A percentile compares a stretch with the other conserved stretches of the same genome.
phyloP scores from a whole-genome alignment of 164 flowering plant species.

The Tetrastigma voinierianum region DNA sequence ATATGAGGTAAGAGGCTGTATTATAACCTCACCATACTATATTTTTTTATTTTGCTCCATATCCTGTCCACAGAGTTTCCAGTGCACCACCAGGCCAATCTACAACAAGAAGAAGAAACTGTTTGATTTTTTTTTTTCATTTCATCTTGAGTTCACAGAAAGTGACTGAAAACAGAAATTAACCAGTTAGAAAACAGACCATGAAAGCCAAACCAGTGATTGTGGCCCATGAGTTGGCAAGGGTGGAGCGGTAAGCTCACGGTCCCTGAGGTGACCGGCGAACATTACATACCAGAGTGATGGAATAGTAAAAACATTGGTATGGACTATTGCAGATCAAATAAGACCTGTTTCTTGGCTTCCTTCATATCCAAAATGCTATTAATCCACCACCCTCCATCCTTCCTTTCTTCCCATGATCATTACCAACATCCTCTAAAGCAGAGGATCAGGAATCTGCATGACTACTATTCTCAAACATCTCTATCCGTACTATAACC shows the following conservation, averaged over 20 bases:
- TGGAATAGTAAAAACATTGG: constrained; percentile 51
- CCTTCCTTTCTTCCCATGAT: constrained; percentile 1
- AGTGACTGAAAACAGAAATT: too few species aligned
- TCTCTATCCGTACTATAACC: too few species aligned
- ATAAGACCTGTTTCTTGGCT: constrained; percentile 51
- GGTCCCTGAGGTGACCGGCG: constrained; percentile 69
- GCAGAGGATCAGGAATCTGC: too few species aligned
- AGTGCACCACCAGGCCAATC: constrained; percentile 86
- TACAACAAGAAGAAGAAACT: constrained; percentile 18
- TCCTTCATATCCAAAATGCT: constrained; percentile 50
- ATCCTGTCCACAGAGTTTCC: constrained; percentile 95
- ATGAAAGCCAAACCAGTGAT: constrained; percentile 75
- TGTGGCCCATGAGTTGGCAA: constrained; percentile 86
- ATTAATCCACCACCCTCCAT: constrained; percentile 30
- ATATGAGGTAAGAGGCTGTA: constrained; percentile 68
- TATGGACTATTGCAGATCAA: constrained; percentile 61
- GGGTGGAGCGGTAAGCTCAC: constrained; percentile 66
- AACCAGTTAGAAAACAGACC: constrained; percentile 19
- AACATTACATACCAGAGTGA: constrained; percentile 67
- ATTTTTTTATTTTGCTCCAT: constrained; percentile 70
- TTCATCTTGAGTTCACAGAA: too few species aligned
- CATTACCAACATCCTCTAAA: too few species aligned
- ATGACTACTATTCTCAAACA: too few species aligned
- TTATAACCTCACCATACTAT: constrained; percentile 78
- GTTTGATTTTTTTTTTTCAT: not conserved